Evolutionary conservation across 75 land plant genomes (phyloP), one percentile per base, ranked within the genome.

Genomic region (Larix kaempferi): DNA sequence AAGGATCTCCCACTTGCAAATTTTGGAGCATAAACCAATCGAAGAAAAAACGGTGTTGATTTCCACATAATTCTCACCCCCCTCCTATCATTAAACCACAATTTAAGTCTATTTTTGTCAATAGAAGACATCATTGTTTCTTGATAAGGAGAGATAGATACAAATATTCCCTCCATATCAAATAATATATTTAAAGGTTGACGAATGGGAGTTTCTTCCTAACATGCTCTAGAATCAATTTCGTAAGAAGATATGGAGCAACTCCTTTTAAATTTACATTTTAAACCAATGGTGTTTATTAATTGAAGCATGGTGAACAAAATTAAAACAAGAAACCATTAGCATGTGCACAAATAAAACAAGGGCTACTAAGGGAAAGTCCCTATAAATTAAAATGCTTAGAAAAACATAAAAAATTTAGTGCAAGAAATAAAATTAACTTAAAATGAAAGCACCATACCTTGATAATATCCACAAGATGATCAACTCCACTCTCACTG

Each of bases 401-500:
- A n/a, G 19, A 22, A 21, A 41, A 17, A 22, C 54, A 57, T 25
- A 35, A 55, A 26, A 26, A 41, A 21, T 55, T 5, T 17, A 52
- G 73, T 25, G 6, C 14, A 35, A 73, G 16, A 27, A 17, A 23
- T 63, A 4, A 35, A 14, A 65, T 15, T 72, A 10, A 72, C 22
- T n/a, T 66, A 57, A 57, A 25, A 35, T 61, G 14, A 37, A 33
- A 25, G 56, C 15, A 8, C 6, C 56, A 21, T 4, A 87, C 91
- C 92, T 92, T 92, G 65, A 92, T 92, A 12, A 92, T 92, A 78
- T 92, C 94, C 64, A 92, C 95, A 33, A 92, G 89, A 78, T 92
- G 95, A 76, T 92, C 93, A 56, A 92, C 95, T 76, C 95, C 91
- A 82, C 92, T 92, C 27, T 92, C 94, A 59, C 94, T 93, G 74